Conservation (phyloP, 2,329 filamentous ascomycete species). For the Cercospora sojina region DNA sequence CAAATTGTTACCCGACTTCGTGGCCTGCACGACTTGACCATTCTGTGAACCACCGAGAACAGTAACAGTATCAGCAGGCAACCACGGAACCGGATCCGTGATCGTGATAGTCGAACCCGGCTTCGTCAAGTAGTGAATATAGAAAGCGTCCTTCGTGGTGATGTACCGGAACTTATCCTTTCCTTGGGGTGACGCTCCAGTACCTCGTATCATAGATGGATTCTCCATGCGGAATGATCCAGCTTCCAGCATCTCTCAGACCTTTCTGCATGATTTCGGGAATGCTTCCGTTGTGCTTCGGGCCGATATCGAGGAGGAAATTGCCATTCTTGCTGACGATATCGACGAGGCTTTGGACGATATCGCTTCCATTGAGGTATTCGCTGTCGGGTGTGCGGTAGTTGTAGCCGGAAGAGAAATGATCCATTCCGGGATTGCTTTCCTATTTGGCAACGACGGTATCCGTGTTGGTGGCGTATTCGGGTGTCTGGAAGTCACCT, state of each 20-base stretch:
- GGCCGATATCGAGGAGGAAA: conserved; percentile 31
- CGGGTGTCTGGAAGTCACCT: conserved; percentile 22
- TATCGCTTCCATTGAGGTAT: conserved; percentile 23
- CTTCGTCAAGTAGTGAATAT: conserved; percentile 46
- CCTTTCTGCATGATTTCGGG: conserved; percentile 5
- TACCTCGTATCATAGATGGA: conserved; percentile 15
- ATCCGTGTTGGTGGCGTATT: conserved; percentile 23
- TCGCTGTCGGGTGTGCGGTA: conserved; percentile 17
- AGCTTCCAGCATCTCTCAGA: conserved; percentile 14
- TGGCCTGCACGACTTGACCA: not conserved
- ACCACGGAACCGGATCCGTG: conserved; percentile 6
- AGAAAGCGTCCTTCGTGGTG: conserved; percentile 52
- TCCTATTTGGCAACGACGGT: conserved; percentile 26
- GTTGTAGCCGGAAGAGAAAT: conserved; percentile 28
- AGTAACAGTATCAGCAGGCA: not conserved
- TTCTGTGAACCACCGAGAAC: not conserved
- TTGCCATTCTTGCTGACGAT: conserved; percentile 34
- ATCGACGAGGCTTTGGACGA: conserved; percentile 27
- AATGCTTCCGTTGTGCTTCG: conserved; percentile 23
- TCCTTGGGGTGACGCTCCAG: conserved; percentile 8
- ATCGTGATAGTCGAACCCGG: conserved; percentile 29
- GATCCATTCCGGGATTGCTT: conserved; percentile 27
- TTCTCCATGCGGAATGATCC: conserved; percentile 16
- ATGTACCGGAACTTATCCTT: conserved; percentile 46
- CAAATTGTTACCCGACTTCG: conserved; percentile 1